Percentiles rank a stretch among this genome's conserved stretches.
These are phyloP conservation scores for Seiridium unicorne DNA, from an alignment of 2,329 filamentous ascomycete genomes.

Conservation along the genomic window DNA sequence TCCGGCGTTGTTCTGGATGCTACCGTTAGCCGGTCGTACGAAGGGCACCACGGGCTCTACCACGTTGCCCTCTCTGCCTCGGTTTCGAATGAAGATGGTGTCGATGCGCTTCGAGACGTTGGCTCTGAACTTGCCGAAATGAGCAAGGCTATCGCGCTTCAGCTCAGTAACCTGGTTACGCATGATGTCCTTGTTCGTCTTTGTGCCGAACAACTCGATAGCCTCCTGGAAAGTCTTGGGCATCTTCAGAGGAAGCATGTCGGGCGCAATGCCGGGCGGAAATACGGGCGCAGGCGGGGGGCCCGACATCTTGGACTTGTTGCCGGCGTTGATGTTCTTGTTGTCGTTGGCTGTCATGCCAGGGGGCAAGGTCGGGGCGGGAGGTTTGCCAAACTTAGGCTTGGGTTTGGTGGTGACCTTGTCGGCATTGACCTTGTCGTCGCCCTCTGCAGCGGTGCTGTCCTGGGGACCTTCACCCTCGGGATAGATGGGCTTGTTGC, in stretches of 20 bases:
- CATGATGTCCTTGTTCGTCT: conserved; percentile 31
- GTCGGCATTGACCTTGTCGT: background rate
- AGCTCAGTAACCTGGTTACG: conserved; percentile 53
- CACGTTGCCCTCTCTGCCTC: conserved; percentile 22
- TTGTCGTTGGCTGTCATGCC: background rate
- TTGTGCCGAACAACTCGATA: conserved; percentile 28
- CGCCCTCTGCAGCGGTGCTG: background rate
- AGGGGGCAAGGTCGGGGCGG: background rate
- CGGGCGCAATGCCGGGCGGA: background rate
- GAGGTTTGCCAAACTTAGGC: background rate
- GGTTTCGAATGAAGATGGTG: conserved; percentile 59
- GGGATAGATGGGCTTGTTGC: conserved; percentile 19
- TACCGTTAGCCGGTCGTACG: conserved; percentile 30
- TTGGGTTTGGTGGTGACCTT: background rate
- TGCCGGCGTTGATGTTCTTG: background rate
- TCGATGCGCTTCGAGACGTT: conserved; percentile 67
- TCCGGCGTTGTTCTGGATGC: conserved; percentile 17
- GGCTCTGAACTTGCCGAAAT: conserved; percentile 80
- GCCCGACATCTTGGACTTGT: conserved; percentile 26
- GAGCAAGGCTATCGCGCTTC: conserved; percentile 65
- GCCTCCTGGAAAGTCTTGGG: conserved; percentile 29
- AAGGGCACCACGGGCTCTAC: conserved; percentile 25
- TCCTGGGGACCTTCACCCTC: conserved; percentile 20
- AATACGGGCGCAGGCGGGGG: conserved; percentile 1
- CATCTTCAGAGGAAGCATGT: conserved; percentile 15